These are phyloP conservation scores for Magnaporthiopsis incrustans DNA, from an alignment of 2,329 filamentous ascomycete species.

Conservation along the genomic window DNA sequence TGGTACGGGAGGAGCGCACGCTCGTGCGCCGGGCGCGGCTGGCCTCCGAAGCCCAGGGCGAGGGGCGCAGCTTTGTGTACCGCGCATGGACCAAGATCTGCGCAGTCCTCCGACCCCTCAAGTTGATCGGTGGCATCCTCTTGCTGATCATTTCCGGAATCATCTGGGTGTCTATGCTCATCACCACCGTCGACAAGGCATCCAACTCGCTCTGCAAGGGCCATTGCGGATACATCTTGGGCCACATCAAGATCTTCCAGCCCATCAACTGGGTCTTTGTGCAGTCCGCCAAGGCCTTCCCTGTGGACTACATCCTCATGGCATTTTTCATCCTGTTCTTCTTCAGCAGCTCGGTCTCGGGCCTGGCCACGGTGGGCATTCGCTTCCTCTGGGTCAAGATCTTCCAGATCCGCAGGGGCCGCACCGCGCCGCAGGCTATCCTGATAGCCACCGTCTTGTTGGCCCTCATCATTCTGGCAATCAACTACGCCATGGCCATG, in stretches of 20 bases:
- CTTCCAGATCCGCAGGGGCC: constrained; percentile 82
- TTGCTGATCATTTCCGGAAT: constrained; percentile 67
- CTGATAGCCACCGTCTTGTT: constrained; percentile 87
- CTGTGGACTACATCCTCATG: constrained; percentile 87
- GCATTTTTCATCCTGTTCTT: constrained; percentile 76
- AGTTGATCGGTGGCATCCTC: constrained; percentile 75
- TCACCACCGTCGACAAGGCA: constrained; percentile 93
- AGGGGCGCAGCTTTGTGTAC: constrained; percentile 67
- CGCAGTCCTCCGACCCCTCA: constrained; percentile 78
- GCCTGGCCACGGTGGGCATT: constrained; percentile 80
- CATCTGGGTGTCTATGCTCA: constrained; percentile 85
- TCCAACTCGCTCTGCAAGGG: constrained; percentile 90
- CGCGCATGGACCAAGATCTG: constrained; percentile 72
- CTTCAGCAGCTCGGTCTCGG: constrained; percentile 81
- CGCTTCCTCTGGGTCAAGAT: constrained; percentile 93
- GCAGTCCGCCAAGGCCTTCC: constrained; percentile 73
- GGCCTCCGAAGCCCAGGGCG: constrained; percentile 71
- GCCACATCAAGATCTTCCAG: constrained; percentile 83
- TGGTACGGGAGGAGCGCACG: constrained; percentile 86
- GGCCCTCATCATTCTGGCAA: constrained; percentile 78
- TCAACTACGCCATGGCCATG: constrained; percentile 91
- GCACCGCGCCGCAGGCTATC: constrained; percentile 85
- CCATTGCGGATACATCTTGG: constrained; percentile 86
- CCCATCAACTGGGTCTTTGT: constrained; percentile 88
- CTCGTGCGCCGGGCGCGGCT: constrained; percentile 82